A percentile compares a stretch with the other conserved stretches of the same genome.
Conservation (phyloP, 176 grass and related monocot species). For the Eleusine indica region DNA sequence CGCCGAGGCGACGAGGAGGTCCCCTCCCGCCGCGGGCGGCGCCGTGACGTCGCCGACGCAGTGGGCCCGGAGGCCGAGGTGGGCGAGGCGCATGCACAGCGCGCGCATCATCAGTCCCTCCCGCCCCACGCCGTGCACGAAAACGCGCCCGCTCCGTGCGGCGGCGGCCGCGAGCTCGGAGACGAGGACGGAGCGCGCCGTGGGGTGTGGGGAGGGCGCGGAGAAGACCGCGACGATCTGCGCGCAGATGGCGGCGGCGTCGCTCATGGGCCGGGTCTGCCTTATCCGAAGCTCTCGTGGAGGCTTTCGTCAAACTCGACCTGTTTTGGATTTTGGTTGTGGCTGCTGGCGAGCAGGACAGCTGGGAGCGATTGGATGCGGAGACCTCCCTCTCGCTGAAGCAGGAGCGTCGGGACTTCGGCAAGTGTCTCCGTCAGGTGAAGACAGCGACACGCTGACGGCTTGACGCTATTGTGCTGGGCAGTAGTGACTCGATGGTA, state of each 20-base stretch:
- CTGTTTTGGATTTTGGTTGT: too few relatives aligned
- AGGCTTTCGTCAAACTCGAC: conserved; percentile 27
- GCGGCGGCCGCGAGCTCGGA: conserved; percentile 39
- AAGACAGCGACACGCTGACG: background rate
- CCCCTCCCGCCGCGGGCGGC: conserved; percentile 37
- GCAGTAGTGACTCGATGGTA: too few relatives aligned
- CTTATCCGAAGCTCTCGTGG: conserved; percentile 35
- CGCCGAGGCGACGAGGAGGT: conserved; percentile 79
- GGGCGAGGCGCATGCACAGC: conserved; percentile 92
- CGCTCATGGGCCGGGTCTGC: conserved; percentile 37
- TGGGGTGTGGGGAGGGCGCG: conserved; percentile 1
- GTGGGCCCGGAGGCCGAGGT: conserved; percentile 71
- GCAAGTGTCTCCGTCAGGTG: background rate
- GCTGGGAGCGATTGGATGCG: background rate
- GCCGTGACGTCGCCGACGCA: conserved; percentile 76
- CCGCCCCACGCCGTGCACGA: conserved; percentile 93
- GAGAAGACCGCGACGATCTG: conserved; percentile 83
- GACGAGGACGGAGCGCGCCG: conserved; percentile 48
- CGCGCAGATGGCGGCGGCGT: conserved; percentile 55
- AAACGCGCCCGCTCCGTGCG: conserved; percentile 41
- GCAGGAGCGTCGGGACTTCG: background rate
- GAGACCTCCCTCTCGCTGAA: background rate
- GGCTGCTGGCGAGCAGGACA: background rate
- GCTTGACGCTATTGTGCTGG: background rate
- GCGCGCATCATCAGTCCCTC: conserved; percentile 95